Base-by-base conservation (phyloP, 2,329 filamentous ascomycete species). In the Colletotrichum sp. region DNA sequence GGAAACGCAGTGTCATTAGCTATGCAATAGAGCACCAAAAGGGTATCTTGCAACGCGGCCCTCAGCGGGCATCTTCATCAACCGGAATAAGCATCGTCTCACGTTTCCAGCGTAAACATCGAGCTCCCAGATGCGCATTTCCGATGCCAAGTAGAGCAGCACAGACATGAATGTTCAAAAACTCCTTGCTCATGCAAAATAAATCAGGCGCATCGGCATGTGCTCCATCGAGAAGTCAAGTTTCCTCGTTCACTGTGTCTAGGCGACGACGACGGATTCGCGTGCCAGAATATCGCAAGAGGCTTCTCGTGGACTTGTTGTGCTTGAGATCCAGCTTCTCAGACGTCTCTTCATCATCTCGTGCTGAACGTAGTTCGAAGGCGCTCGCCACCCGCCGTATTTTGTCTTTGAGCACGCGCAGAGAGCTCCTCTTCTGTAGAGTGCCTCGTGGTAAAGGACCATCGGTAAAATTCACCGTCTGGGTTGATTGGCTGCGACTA, bases 331-430 rank as follows among this genome's bases (percentile, higher is more conserved):
- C 28, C 24, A 65, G 32, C 13, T 36, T 71, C 6, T 15, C 21
- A 18, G 28, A n/a, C 9, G 30, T 32, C 8, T 55, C 59, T 26
- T 39, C 7, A 8, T 76, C 70, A 15, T 52, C 36, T 30, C 34
- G 69, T 13, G 44, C 18, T 2, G 70, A 32, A n/a, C 74, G 74
- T 4, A 76, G 64, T 52, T 76, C 74, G 21, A 76, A 73, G 6
- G 74, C 72, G 65, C 74, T 76, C 10, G 74, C 74, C n/a, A 76
- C 74, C 6, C 74, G 64, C 8, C 74, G 65, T 5, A 76, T 65
- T 36, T 69, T 76, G 12, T 76, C 74, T 30, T 66, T 76, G 1
- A 76, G 30, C 8, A 39, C 39, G 0, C 74, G 70, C 2, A 76
- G 15, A 3, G 74, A 76, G 34, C 74, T 67, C 15, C 74, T 34